Percentiles rank a stretch among this genome's conserved stretches.
phyloP scores from a whole-genome alignment of 2,329 filamentous ascomycete genomes.

The Alternaria sp. region DNA sequence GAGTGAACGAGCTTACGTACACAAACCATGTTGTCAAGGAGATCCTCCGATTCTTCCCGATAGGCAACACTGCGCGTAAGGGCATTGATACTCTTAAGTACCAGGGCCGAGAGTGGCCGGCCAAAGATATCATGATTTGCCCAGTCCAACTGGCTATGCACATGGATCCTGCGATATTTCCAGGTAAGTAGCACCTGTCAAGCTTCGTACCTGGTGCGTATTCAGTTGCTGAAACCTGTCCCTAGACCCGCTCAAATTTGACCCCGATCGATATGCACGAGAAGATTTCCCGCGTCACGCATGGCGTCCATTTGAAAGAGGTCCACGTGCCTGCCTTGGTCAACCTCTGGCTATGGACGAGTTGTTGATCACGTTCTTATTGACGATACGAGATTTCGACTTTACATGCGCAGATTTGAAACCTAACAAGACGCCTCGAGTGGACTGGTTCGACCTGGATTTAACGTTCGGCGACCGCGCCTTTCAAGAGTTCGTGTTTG shows the following conservation, averaged over 20 bases:
- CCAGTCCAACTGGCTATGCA: constrained; percentile 53
- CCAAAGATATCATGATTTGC: constrained; percentile 57
- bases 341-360: constrained; percentile 65
- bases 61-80: constrained; percentile 57
- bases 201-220: neutral
- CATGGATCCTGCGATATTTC: constrained; percentile 33
- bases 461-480: constrained; percentile 41
- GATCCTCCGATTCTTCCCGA: constrained; percentile 61
- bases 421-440: constrained; percentile 37
- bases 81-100: constrained; percentile 50
- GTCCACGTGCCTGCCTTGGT: constrained; percentile 66
- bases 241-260: constrained; percentile 27
- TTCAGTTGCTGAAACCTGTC: constrained; percentile 6
- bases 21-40: constrained; percentile 64
- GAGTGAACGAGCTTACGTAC: constrained; percentile 62
- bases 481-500: constrained; percentile 44
- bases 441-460: constrained; percentile 40
- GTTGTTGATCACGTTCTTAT: constrained; percentile 60
- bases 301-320: constrained; percentile 65
- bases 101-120: constrained; percentile 55
- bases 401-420: constrained; percentile 48
- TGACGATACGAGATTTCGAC: constrained; percentile 61
- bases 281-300: constrained; percentile 56
- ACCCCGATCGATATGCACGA: constrained; percentile 52
- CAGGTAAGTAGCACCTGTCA: constrained; percentile 22